These are phyloP conservation scores for Ambrosia trifida DNA, from an alignment of 129 eudicot species.

Conservation along the genomic window DNA sequence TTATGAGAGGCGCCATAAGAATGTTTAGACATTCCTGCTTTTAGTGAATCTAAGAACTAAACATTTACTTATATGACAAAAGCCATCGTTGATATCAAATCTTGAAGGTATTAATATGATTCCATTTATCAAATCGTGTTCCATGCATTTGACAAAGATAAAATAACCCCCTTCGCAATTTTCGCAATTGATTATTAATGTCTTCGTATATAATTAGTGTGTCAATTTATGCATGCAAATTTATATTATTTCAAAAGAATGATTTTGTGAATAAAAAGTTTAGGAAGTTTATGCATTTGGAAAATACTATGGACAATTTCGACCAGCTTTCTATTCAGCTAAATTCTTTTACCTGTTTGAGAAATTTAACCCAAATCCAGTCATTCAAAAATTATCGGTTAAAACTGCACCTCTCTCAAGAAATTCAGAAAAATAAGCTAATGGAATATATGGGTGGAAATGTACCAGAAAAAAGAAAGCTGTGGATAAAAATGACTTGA, in stretches of 20 bases:
- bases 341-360: background rate
- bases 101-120: no score
- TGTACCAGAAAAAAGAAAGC: conserved; percentile 61
- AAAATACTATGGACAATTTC: background rate
- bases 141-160: background rate
- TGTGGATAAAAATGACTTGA: conserved; percentile 77
- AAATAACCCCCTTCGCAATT: background rate
- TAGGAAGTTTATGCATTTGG: background rate
- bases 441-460: no score
- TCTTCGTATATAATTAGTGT: no score
- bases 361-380: background rate
- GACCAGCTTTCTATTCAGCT: background rate
- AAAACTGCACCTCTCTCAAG: background rate
- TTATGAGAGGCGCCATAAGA: background rate
- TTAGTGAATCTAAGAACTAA: no score
- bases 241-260: no score
- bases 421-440: background rate
- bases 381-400: background rate
- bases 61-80: background rate
- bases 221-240: no score
- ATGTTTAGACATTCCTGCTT: no score
- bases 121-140: background rate
- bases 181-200: no score
- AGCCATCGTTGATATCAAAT: background rate
- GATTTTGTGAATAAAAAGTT: no score